Evolutionary conservation across 192 early-diverging fungal genomes (phyloP).

Genomic region (Linnemannia exigua): DNA sequence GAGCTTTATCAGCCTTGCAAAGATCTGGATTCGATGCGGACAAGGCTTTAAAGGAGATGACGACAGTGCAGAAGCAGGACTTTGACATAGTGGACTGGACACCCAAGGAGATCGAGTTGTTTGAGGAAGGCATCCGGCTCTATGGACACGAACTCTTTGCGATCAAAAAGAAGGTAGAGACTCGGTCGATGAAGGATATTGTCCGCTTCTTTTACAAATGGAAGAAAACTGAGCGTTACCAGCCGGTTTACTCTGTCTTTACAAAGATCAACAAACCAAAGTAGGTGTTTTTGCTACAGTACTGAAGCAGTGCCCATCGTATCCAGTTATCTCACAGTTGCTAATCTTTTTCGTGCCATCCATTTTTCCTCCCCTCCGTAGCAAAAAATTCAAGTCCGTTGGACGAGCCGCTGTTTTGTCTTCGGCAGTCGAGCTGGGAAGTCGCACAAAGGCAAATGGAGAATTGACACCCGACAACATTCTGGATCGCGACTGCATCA

Average conservation of each 20-base stretch:
- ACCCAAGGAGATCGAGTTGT: conserved; percentile 61
- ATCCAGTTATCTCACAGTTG: not conserved
- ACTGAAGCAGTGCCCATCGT: not conserved
- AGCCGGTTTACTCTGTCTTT: conserved; percentile 73
- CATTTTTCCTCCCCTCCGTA: conserved; percentile 13
- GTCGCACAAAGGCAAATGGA: conserved; percentile 45
- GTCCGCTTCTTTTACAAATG: conserved; percentile 74
- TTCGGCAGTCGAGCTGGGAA: conserved; percentile 25
- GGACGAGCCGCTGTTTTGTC: conserved; percentile 38
- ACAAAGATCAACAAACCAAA: conserved; percentile 70
- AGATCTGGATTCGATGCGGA: conserved; percentile 67
- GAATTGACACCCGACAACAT: conserved; percentile 32
- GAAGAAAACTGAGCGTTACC: conserved; percentile 70
- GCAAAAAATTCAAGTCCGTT: conserved; percentile 62
- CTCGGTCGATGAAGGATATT: conserved; percentile 66
- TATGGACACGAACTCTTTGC: conserved; percentile 78
- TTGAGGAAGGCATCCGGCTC: conserved; percentile 72
- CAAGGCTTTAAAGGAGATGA: conserved; percentile 68
- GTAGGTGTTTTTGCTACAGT: conserved; percentile 37
- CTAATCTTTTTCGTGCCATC: not conserved
- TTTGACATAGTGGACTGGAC: conserved; percentile 71
- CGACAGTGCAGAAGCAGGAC: conserved; percentile 61
- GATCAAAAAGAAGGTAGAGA: conserved; percentile 64
- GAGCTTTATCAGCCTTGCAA: conserved; percentile 69
- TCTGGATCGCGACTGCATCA: conserved; percentile 50